phyloP scores from a whole-genome alignment of 768 basidiomycete genomes.

The Lepiota venenata region DNA sequence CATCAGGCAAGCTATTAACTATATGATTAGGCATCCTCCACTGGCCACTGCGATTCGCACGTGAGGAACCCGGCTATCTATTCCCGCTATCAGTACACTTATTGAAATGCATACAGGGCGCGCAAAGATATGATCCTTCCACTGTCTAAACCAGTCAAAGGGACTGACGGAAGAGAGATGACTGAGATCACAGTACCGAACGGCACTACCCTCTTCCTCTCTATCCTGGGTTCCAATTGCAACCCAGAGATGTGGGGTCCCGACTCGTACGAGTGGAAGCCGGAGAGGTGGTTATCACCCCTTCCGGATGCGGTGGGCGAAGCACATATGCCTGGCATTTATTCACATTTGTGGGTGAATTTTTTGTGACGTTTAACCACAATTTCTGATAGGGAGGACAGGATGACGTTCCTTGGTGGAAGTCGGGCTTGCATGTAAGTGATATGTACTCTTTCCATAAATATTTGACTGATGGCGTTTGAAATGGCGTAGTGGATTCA shows the following conservation, averaged over 20 bases:
- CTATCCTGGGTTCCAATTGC: slow-evolving; percentile 34
- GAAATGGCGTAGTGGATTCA: slow-evolving; percentile 12
- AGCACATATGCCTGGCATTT: slow-evolving; percentile 41
- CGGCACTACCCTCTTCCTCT: slow-evolving; percentile 35
- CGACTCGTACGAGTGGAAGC: slow-evolving; percentile 48
- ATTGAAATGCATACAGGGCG: slow-evolving; percentile 10
- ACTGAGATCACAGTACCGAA: slow-evolving; percentile 32
- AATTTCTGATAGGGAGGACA: not conserved
- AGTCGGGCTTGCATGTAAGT: slow-evolving; percentile 21
- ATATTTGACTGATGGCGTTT: not conserved
- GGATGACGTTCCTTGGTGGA: slow-evolving; percentile 23
- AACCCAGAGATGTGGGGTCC: slow-evolving; percentile 42
- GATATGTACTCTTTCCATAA: not conserved
- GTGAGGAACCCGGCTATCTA: not conserved
- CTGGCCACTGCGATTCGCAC: slow-evolving; percentile 15
- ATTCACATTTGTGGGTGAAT: slow-evolving; percentile 36
- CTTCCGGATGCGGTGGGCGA: slow-evolving; percentile 32
- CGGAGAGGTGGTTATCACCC: slow-evolving; percentile 43
- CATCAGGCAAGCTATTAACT: not conserved
- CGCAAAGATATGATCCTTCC: slow-evolving; percentile 37
- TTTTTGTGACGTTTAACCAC: not conserved
- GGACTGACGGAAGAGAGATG: slow-evolving; percentile 34
- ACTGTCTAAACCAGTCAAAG: slow-evolving; percentile 33
- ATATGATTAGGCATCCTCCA: slow-evolving; percentile 19
- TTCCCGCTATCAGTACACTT: not conserved